Evolutionary conservation across 495 filamentous ascomycete species (phyloP), one percentile per base, ranked within the genome.

Genomic region (Pseudevernia furfuracea): DNA sequence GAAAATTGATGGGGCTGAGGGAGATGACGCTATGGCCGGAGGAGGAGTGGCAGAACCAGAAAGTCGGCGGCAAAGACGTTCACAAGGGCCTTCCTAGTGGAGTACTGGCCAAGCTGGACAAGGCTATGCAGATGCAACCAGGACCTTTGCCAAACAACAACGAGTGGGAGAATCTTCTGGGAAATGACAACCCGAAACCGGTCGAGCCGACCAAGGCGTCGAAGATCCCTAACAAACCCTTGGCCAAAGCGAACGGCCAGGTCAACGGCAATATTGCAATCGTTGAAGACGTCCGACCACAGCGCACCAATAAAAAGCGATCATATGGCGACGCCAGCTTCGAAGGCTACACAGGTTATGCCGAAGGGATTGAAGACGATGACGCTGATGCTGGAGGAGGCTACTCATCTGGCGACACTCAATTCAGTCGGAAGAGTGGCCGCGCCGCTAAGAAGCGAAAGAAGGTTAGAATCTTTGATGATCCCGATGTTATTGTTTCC

Each of bases 281-380:
- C 30, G 70, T 73, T 32, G 81, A 83, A 62, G 59, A 72, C 37
- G 75, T 79, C 19, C 77, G 86, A 41, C 84, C 88, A 4, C 64
- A 85, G 80, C 69, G 82, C 84, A 37, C 41, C 68, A 60, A 82
- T 38, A 86, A 84, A 68, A 88, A 88, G 75, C 78, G 87, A 66
- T 77, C 84, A 67, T 90, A 90, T 70, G 82, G 85, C 69, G 87
- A 89, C 37, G 76, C 76, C 53, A 86, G 83, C 68, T 90, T 86
- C 71, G 82, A 82, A 60, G 87, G 87, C 7, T 90, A 90, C 66
- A 81, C 80, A 59, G 87, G 87, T 4, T 90, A 90, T 66, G 82
- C 80, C 58, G 86, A 88, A 75, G 86, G 83, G 15, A 86, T 75
- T 71, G 76, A 77, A 46, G 70, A 71, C 55, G 70, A 71, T 28